phyloP scores from a whole-genome alignment of 176 grass and related monocot species.

The Rhynchospora pubera region DNA sequence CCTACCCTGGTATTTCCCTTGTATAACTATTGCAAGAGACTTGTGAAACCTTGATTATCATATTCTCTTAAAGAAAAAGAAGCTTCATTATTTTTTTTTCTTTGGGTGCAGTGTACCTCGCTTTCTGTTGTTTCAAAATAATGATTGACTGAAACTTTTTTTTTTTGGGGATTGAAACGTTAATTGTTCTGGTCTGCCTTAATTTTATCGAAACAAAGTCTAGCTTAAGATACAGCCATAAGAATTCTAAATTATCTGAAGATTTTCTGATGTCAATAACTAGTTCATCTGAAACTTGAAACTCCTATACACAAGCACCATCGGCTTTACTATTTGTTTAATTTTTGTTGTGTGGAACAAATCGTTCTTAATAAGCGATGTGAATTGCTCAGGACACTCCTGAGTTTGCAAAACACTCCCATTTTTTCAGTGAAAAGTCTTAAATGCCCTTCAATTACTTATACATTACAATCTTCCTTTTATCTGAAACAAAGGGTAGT shows the following conservation, averaged over 20 bases:
- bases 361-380: no score
- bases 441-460: no score
- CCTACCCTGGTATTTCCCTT: slow-evolving; percentile 36
- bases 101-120: not conserved
- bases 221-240: no score
- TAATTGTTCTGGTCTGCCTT: not conserved
- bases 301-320: not conserved
- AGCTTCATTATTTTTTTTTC: not conserved
- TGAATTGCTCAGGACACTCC: no score
- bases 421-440: no score
- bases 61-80: not conserved
- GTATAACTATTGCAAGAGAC: not conserved
- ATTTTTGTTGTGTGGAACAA: not conserved
- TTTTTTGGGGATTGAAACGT: not conserved
- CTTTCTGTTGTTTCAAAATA: not conserved
- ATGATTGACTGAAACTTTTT: not conserved
- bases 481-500: no score
- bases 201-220: not conserved
- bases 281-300: not conserved
- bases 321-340: not conserved
- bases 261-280: not conserved
- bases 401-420: no score
- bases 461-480: no score
- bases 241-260: no score
- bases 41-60: not conserved